Evolutionary conservation across 2,329 filamentous ascomycete genomes (phyloP).

Genomic region (Exutisphaerella laricina): DNA sequence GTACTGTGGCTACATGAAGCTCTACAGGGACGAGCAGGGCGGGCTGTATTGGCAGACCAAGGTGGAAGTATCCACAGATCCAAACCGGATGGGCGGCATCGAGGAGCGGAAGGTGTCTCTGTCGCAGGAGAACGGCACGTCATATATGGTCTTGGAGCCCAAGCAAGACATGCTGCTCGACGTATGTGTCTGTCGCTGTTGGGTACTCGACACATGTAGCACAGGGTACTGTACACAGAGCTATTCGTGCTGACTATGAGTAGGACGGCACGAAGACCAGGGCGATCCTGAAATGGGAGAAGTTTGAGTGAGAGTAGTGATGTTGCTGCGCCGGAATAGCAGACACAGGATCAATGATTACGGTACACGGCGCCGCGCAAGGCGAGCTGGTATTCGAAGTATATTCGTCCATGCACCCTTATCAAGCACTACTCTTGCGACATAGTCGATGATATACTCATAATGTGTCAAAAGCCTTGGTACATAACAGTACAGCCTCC

Average conservation of each 20-base stretch:
- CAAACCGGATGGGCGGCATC: slow-evolving; percentile 19
- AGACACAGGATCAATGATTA: too few species aligned
- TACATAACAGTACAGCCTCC: not conserved
- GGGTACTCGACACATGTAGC: too few species aligned
- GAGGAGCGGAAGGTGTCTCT: slow-evolving; percentile 22
- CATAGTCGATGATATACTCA: too few species aligned
- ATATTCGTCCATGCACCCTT: too few species aligned
- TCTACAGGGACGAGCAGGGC: slow-evolving; percentile 19
- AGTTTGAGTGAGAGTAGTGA: slow-evolving; percentile 24
- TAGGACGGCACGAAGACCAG: slow-evolving; percentile 21
- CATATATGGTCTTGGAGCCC: slow-evolving; percentile 23
- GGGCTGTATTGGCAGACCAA: slow-evolving; percentile 25
- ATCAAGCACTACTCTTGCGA: too few species aligned
- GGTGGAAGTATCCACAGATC: slow-evolving; percentile 23
- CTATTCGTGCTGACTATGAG: not conserved
- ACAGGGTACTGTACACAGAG: too few species aligned
- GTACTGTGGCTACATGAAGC: slow-evolving; percentile 25
- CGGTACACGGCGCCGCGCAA: too few species aligned
- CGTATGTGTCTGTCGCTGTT: slow-evolving; percentile 14
- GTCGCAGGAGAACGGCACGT: slow-evolving; percentile 19
- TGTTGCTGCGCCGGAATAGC: too few species aligned
- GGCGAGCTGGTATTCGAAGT: too few species aligned
- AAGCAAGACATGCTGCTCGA: slow-evolving; percentile 19
- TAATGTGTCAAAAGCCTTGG: too few species aligned
- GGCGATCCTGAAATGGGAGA: slow-evolving; percentile 27